Conservation (phyloP, 2,329 filamentous ascomycete genomes). For the Clarireedia homoeocarpa region DNA sequence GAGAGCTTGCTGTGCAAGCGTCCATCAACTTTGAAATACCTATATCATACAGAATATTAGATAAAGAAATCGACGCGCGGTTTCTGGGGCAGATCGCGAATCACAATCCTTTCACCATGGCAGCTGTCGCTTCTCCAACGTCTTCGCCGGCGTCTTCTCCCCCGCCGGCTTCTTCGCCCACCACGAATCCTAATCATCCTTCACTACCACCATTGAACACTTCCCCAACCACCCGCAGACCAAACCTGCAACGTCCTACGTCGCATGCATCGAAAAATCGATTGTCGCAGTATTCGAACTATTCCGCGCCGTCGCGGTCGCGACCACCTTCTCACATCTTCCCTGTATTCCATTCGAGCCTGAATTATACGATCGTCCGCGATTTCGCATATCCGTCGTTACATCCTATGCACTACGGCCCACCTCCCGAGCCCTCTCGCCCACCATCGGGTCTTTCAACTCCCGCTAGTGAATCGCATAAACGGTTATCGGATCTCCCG, state of each 20-base stretch:
- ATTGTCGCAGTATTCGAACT: slow-evolving; percentile 74
- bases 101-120: slow-evolving; percentile 20
- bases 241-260: slow-evolving; percentile 56
- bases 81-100: slow-evolving; percentile 5
- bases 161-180: slow-evolving; percentile 37
- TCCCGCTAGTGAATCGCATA: slow-evolving; percentile 65
- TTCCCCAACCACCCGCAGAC: slow-evolving; percentile 45
- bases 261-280: slow-evolving; percentile 75
- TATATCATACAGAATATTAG: background rate
- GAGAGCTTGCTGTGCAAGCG: slow-evolving; percentile 27
- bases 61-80: background rate
- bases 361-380: slow-evolving; percentile 82
- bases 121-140: slow-evolving; percentile 46
- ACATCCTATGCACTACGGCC: slow-evolving; percentile 89
- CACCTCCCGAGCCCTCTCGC: slow-evolving; percentile 64
- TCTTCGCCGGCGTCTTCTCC: slow-evolving; percentile 47
- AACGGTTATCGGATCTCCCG: slow-evolving; percentile 77
- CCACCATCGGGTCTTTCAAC: slow-evolving; percentile 77
- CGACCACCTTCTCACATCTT: slow-evolving; percentile 76
- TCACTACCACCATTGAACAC: slow-evolving; percentile 49
- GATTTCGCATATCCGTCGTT: slow-evolving; percentile 86
- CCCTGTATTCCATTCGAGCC: slow-evolving; percentile 74
- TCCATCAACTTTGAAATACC: slow-evolving; percentile 11
- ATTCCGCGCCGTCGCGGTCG: slow-evolving; percentile 60
- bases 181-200: slow-evolving; percentile 44